Evolutionary conservation across 176 grass and related monocot species (phyloP).

Genomic region (Oryza officinalis): DNA sequence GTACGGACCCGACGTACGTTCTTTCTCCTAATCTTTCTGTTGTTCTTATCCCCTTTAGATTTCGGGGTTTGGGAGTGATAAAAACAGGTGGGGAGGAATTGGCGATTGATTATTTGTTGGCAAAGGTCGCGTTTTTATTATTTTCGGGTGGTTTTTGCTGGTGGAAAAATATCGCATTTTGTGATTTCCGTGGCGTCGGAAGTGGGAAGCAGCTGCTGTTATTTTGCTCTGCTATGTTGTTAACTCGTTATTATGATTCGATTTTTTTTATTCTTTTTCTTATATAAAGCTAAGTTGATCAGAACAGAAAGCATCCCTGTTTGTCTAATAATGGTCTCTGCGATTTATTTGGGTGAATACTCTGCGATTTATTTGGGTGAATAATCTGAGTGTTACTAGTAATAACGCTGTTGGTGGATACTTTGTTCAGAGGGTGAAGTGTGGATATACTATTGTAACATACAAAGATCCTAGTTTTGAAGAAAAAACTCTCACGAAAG

Average conservation of each 20-base stretch:
- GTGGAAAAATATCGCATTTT: not conserved
- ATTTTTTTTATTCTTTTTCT: not conserved
- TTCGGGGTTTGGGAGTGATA: not conserved
- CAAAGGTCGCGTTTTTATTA: not conserved
- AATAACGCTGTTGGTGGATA: not conserved
- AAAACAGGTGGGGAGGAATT: too few relatives aligned
- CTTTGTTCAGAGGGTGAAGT: not conserved
- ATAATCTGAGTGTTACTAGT: not conserved
- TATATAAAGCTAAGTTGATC: not conserved
- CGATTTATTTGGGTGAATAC: not conserved
- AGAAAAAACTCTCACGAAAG: not conserved
- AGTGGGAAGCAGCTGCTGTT: too few relatives aligned
- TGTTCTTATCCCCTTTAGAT: not conserved
- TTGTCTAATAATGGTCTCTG: not conserved
- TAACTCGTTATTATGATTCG: not conserved
- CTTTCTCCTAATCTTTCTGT: not conserved
- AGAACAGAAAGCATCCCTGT: not conserved
- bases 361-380: not conserved
- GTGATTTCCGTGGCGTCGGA: not conserved
- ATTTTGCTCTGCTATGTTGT: too few relatives aligned
- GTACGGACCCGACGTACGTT: constrained; percentile 58
- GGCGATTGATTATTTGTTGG: not conserved
- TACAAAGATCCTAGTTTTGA: not conserved
- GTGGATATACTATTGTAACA: not conserved
- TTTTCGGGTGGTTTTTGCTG: not conserved